Percentiles rank a stretch among this genome's conserved stretches.
Evolutionary conservation across 2,329 filamentous ascomycete genomes (phyloP).

Genomic region (Hypoxylon sp.): DNA sequence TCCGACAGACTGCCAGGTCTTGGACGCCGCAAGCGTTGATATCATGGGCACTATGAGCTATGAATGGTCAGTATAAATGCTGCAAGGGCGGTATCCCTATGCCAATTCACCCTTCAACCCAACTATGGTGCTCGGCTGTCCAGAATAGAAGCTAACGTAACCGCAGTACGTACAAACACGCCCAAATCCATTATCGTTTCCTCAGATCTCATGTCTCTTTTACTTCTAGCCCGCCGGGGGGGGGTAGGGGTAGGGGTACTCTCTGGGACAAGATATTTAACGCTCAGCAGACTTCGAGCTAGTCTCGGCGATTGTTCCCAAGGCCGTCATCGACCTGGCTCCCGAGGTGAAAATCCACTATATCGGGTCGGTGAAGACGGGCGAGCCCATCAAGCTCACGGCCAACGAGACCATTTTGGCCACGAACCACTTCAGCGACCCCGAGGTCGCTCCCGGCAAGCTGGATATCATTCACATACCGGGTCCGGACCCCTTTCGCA

Average conservation of each 20-base stretch:
- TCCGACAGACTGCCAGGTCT: conserved; percentile 62
- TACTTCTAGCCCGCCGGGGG: background rate
- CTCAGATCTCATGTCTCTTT: background rate
- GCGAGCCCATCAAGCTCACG: conserved; percentile 60
- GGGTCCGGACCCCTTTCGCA: conserved; percentile 61
- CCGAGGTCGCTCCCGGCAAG: conserved; percentile 64
- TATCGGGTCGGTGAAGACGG: conserved; percentile 59
- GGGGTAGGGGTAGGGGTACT: background rate
- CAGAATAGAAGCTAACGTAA: conserved; percentile 16
- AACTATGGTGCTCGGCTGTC: background rate
- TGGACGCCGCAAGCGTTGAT: conserved; percentile 67
- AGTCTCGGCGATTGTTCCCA: conserved; percentile 55
- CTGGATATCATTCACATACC: conserved; percentile 67
- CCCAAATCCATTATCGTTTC: background rate
- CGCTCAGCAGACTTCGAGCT: conserved; percentile 48
- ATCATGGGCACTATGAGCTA: conserved; percentile 63
- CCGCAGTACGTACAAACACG: conserved; percentile 21
- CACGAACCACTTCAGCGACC: conserved; percentile 62
- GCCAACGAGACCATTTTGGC: conserved; percentile 57
- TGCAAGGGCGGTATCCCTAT: background rate
- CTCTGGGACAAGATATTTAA: background rate
- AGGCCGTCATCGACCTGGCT: conserved; percentile 58
- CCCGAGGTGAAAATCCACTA: conserved; percentile 63
- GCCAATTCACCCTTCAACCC: background rate
- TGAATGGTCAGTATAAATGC: conserved; percentile 48